Base-by-base conservation (phyloP, 495 filamentous ascomycete genomes). In the Aspergillus ostianus region DNA sequence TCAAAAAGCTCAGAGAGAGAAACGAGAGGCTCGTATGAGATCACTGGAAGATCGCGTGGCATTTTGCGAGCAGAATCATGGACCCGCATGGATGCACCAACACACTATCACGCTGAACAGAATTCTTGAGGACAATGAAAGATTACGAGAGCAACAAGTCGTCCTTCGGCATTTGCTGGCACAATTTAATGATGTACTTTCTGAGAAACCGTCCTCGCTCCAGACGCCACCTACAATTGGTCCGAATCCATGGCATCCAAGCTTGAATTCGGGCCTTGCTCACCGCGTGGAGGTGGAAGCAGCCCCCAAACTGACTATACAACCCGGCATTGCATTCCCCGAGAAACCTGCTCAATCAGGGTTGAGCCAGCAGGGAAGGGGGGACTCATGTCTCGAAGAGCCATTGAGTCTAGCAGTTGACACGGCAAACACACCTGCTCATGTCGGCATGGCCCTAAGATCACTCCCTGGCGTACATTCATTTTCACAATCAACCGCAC, bases 11-110 rank as follows among this genome's bases (percentile, higher is more conserved):
- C 41, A 56, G 17, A 32, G 56, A n/a, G 61, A 63, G 8, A 63
- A 63, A 26, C 46, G 61, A 3, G 56, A 63, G n/a, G 51, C 36
- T 3, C 56, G 51, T 4, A 59, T 63, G 30, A 51, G 30, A 47
- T 51, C 36, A 2, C 23, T 63, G 30, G 61, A 63, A 36, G 52
- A 58, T 6, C 61, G 56, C 1, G 61, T 63, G 13, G 51, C 61
- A 2, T 59, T 59, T 44, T 63, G 61, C 30, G 56, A 63, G 1
- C 47, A 29, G 20, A 46, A 63, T 47, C 61, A 63, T 53, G 36
- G 36, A 13, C 36, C 36, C 2, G 13, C 36, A 17, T 41, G 10
- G 36, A 41, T 41, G 36, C 36, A 41, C 10, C 10, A 15, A 12
- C 12, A 41, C 36, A 41, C 36, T 4, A 15, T 41, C 54, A 47